These are phyloP conservation scores for Sphaerostilbella broomeana DNA, from an alignment of 2,329 filamentous ascomycete genomes.

Conservation along the genomic window DNA sequence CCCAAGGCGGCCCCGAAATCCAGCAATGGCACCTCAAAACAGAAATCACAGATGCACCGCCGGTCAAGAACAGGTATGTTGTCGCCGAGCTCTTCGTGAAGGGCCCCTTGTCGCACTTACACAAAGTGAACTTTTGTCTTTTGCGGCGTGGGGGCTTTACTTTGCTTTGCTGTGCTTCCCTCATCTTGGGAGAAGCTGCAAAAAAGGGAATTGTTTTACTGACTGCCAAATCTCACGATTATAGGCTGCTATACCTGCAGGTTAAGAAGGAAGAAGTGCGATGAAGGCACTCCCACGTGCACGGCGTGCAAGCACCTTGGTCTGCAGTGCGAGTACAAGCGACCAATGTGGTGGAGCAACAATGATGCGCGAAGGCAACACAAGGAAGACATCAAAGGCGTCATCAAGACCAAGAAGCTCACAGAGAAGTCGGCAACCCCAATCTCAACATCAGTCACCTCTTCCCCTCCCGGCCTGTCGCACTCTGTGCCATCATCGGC, in stretches of 20 bases:
- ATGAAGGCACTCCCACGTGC: slow-evolving; percentile 57
- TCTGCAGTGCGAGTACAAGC: slow-evolving; percentile 89
- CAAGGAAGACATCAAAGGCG: slow-evolving; percentile 93
- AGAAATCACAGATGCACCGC: slow-evolving; percentile 82
- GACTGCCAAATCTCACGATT: background rate
- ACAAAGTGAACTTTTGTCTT: too few species aligned
- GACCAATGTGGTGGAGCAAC: slow-evolving; percentile 96
- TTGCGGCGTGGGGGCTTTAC: too few species aligned
- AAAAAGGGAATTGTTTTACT: background rate
- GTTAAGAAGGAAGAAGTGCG: slow-evolving; percentile 62
- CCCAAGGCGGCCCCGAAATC: slow-evolving; percentile 51
- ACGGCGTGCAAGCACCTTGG: slow-evolving; percentile 67
- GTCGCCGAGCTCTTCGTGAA: too few species aligned
- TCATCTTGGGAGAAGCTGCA: background rate
- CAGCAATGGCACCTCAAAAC: slow-evolving; percentile 51
- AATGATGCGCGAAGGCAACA: slow-evolving; percentile 76
- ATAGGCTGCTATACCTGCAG: slow-evolving; percentile 63
- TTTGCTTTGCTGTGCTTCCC: too few species aligned
- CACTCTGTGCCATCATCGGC: slow-evolving; percentile 78
- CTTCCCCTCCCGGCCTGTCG: slow-evolving; percentile 72
- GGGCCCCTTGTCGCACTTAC: too few species aligned
- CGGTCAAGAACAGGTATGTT: slow-evolving; percentile 86
- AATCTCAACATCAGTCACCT: slow-evolving; percentile 52
- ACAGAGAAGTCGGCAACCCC: slow-evolving; percentile 69
- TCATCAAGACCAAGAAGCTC: slow-evolving; percentile 95